phyloP scores from a whole-genome alignment of 768 basidiomycete genomes.

The Lentinula detonsa region DNA sequence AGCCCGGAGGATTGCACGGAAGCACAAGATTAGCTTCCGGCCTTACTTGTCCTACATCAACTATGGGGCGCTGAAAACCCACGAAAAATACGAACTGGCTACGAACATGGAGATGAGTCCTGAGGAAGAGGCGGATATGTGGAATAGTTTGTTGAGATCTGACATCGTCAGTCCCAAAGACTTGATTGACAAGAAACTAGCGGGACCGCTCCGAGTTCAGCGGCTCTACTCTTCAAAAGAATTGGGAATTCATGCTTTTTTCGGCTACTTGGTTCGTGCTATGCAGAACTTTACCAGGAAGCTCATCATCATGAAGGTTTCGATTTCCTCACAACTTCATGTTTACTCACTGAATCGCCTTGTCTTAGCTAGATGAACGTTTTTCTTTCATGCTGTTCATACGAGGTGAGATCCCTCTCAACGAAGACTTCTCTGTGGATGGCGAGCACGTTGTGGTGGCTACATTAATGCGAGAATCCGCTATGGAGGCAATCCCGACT shows the following conservation, averaged over 20 bases:
- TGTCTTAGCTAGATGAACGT: slow-evolving; percentile 48
- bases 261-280: slow-evolving; percentile 52
- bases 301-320: slow-evolving; percentile 51
- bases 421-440: slow-evolving; percentile 47
- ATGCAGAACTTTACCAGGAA: slow-evolving; percentile 54
- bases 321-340: slow-evolving; percentile 1
- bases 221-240: slow-evolving; percentile 52
- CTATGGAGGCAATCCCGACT: slow-evolving; percentile 21
- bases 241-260: slow-evolving; percentile 51
- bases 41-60: slow-evolving; percentile 47
- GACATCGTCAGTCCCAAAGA: slow-evolving; percentile 49
- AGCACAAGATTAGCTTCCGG: slow-evolving; percentile 35
- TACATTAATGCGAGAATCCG: slow-evolving; percentile 17
- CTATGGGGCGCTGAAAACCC: slow-evolving; percentile 45
- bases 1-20: slow-evolving; percentile 38
- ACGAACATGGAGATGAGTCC: slow-evolving; percentile 31
- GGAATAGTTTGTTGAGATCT: slow-evolving; percentile 60
- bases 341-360: neutral
- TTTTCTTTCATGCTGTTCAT: slow-evolving; percentile 63
- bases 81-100: slow-evolving; percentile 49
- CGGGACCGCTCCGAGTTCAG: slow-evolving; percentile 50
- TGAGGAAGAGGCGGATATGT: slow-evolving; percentile 42
- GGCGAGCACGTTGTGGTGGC: slow-evolving; percentile 53
- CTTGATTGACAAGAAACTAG: slow-evolving; percentile 43
- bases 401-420: slow-evolving; percentile 51